Evolutionary conservation across 768 basidiomycete genomes (phyloP).

Genomic region (Jaapia argillacea): DNA sequence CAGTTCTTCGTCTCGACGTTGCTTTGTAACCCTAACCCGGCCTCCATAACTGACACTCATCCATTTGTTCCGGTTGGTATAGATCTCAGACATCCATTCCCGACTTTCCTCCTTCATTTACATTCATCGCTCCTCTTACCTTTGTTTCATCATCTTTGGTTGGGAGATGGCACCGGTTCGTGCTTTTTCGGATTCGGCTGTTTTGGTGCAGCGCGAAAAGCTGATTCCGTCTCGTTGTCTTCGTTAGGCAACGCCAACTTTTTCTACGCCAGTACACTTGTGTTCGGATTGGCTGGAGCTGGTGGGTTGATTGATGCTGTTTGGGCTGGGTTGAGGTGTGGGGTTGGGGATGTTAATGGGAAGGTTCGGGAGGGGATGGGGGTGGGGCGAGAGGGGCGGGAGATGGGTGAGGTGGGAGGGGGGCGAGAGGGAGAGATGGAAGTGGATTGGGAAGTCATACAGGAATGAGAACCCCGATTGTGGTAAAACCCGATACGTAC

Average conservation of each 20-base stretch:
- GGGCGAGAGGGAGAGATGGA: no score
- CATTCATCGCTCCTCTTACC: conserved; percentile 84
- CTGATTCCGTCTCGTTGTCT: no score
- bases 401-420: no score
- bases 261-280: conserved; percentile 92
- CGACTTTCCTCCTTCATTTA: conserved; percentile 71
- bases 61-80: no score
- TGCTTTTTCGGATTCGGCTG: no score
- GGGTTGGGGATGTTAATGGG: conserved; percentile 47
- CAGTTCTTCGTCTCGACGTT: neutral
- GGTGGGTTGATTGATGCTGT: conserved; percentile 75
- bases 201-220: no score
- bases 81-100: conserved; percentile 83
- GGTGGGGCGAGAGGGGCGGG: conserved; percentile 58
- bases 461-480: no score
- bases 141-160: conserved; percentile 87
- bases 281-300: conserved; percentile 84
- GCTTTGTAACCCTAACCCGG: neutral
- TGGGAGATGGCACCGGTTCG: conserved; percentile 56
- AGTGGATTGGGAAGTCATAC: no score
- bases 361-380: conserved; percentile 44
- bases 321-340: conserved; percentile 74
- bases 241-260: conserved; percentile 98
- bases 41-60: no score
- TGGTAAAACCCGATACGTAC: no score